Percentiles rank a stretch among this genome's conserved stretches.
phyloP scores from a whole-genome alignment of 768 basidiomycete species.

The Naganishia friedmannii region DNA sequence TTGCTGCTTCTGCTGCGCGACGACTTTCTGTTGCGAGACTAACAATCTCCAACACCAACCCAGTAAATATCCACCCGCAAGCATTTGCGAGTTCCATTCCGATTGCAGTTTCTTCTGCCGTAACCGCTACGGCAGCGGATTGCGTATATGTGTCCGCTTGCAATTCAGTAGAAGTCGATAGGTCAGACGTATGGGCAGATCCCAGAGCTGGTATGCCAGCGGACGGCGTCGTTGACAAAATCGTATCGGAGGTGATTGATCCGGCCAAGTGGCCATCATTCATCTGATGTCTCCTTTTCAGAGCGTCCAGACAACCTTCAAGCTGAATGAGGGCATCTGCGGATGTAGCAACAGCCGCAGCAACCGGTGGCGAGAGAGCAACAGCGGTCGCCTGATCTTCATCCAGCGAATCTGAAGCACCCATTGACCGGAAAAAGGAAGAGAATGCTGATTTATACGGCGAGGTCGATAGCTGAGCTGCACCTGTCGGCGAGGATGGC shows the following conservation, averaged over 20 bases:
- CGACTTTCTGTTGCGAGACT: conserved; percentile 7
- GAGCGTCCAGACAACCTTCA: conserved; percentile 12
- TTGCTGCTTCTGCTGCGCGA: background rate
- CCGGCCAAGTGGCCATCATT: background rate
- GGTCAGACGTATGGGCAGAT: background rate
- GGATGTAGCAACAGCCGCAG: background rate
- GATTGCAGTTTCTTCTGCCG: background rate
- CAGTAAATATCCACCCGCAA: conserved; percentile 20
- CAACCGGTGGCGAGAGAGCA: background rate
- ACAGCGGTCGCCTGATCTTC: background rate
- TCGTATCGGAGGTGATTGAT: background rate
- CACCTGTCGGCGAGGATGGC: background rate
- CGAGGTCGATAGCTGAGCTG: conserved; percentile 5
- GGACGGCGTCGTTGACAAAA: background rate
- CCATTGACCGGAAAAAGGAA: conserved; percentile 7
- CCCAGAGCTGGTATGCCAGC: background rate
- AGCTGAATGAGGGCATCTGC: conserved; percentile 17
- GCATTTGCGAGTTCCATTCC: conserved; percentile 15
- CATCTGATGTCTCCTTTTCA: background rate
- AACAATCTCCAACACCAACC: conserved; percentile 16
- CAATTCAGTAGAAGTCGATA: background rate
- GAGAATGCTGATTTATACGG: conserved; percentile 10
- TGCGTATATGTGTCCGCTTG: background rate
- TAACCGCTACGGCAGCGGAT: background rate
- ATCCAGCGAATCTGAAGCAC: background rate